phyloP scores from a whole-genome alignment of 2,329 filamentous ascomycete genomes.

The Trichoderma breve region DNA sequence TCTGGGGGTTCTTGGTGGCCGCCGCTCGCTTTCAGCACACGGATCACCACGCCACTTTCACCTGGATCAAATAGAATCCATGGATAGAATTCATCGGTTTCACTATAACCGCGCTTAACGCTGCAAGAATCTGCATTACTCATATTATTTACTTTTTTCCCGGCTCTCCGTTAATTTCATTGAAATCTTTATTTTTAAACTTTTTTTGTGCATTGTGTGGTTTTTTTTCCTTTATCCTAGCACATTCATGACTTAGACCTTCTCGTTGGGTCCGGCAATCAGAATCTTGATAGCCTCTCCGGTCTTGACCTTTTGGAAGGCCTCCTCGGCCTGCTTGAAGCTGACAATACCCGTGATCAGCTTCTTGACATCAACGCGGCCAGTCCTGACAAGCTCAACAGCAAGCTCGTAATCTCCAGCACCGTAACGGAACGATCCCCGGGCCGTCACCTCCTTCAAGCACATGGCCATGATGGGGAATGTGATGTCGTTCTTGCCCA shows the following conservation, averaged over 20 bases:
- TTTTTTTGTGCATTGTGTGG: background rate
- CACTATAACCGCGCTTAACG: background rate
- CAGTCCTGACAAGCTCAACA: slow-evolving; percentile 69
- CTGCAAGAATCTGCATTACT: background rate
- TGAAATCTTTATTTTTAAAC: background rate
- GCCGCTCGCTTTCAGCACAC: slow-evolving; percentile 1
- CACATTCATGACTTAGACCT: background rate
- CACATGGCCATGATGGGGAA: slow-evolving; percentile 93
- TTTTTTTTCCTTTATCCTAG: background rate
- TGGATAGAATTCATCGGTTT: background rate
- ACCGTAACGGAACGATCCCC: slow-evolving; percentile 87
- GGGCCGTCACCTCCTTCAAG: slow-evolving; percentile 81
- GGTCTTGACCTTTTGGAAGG: slow-evolving; percentile 81
- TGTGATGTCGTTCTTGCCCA: slow-evolving; percentile 82
- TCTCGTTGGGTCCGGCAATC: slow-evolving; percentile 63
- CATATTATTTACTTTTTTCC: background rate
- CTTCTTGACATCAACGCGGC: slow-evolving; percentile 76
- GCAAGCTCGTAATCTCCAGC: slow-evolving; percentile 84
- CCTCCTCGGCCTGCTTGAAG: slow-evolving; percentile 80
- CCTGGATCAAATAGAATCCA: background rate
- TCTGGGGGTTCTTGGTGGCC: slow-evolving; percentile 3
- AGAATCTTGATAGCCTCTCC: slow-evolving; percentile 74
- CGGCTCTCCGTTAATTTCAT: background rate
- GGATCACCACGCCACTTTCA: background rate
- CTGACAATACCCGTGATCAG: slow-evolving; percentile 74